Percentiles rank a stretch among this genome's conserved stretches.
These are phyloP conservation scores for Trematosphaeria pertusa DNA, from an alignment of 2,329 filamentous ascomycete genomes.

Conservation along the genomic window DNA sequence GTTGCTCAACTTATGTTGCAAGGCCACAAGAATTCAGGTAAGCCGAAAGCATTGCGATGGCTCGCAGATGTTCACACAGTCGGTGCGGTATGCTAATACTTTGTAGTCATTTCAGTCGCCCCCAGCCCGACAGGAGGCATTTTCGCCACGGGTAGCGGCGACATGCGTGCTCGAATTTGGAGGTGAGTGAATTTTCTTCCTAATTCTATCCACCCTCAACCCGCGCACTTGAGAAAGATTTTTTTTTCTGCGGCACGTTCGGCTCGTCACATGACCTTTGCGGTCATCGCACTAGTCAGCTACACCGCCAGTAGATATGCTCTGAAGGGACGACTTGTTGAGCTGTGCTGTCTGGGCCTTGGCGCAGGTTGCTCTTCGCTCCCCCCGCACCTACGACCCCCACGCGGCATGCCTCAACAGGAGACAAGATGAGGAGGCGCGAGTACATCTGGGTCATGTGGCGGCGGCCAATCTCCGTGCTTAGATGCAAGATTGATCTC, in stretches of 20 bases:
- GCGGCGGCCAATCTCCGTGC: conserved; percentile 13
- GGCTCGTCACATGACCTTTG: conserved; percentile 2
- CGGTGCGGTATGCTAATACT: conserved; percentile 20
- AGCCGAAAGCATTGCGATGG: too few relatives aligned
- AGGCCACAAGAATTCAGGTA: conserved; percentile 93
- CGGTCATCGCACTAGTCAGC: conserved; percentile 1
- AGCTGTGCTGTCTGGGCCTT: conserved; percentile 21
- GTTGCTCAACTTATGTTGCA: conserved; percentile 98
- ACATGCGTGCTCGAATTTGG: conserved; percentile 98
- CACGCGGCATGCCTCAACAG: conserved; percentile 15
- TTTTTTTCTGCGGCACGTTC: too few relatives aligned
- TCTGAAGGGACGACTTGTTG: too few relatives aligned
- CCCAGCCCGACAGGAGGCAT: conserved; percentile 86
- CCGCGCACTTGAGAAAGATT: too few relatives aligned
- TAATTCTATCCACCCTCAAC: neutral
- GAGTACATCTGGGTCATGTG: conserved; percentile 9
- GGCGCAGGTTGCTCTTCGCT: conserved; percentile 11
- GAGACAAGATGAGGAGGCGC: conserved; percentile 4
- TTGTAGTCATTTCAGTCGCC: conserved; percentile 87
- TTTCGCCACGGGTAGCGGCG: conserved; percentile 95
- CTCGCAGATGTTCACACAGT: too few relatives aligned
- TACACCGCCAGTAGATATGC: too few relatives aligned
- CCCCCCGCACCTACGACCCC: conserved; percentile 14
- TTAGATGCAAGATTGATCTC: conserved; percentile 19
- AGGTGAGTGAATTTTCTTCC: conserved; percentile 58